Base-by-base conservation (phyloP, 768 basidiomycete genomes). In the Imleria badia region DNA sequence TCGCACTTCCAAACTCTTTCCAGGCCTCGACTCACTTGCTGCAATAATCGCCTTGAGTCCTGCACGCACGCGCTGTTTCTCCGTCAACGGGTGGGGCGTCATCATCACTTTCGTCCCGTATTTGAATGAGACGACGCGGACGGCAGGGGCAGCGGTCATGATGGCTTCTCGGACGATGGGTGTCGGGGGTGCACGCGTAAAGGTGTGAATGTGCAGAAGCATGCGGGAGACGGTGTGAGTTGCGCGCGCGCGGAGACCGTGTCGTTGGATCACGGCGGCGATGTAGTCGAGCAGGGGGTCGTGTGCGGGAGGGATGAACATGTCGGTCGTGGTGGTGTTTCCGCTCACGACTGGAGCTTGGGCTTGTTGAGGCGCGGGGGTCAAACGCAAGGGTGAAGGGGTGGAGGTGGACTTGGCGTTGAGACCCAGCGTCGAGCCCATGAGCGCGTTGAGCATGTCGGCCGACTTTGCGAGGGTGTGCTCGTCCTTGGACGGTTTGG, bases 161-260 rank as follows among this genome's bases (percentile, higher is more conserved):
- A 97, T 73, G 0, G 94, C 94, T 63, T 85, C 71, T 36, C 85
- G 84, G 5, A 97, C 73, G 59, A 96, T 81, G 17, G 90, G 90
- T 33, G 93, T 75, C 0, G 94, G 89, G n/a, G 86, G 83, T 8
- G 84, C 81, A 50, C 85, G 79, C 15, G 92, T 95, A 54, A 87
- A 75, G 11, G 84, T 78, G 67, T 88, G 87, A 38, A 95, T 81
- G 64, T 85, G 76, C 17, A 84, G 69, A n/a, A 93, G 82, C 60
- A 81, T 85, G n/a, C 76, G 69, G 3, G 84, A 79, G 41, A 85
- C 78, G 39, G 75, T 73, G 31, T 77, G 78, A 1, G 81, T 72
- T 0, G 89, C 87, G 20, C 77, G 75, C 10, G 87, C 77, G 53
- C 85, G 81, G 52, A 84, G 77, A 31, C 92, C 92, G 66, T 87